phyloP scores from a whole-genome alignment of 805 yeast species.

The Jamesozyma rosinii region DNA sequence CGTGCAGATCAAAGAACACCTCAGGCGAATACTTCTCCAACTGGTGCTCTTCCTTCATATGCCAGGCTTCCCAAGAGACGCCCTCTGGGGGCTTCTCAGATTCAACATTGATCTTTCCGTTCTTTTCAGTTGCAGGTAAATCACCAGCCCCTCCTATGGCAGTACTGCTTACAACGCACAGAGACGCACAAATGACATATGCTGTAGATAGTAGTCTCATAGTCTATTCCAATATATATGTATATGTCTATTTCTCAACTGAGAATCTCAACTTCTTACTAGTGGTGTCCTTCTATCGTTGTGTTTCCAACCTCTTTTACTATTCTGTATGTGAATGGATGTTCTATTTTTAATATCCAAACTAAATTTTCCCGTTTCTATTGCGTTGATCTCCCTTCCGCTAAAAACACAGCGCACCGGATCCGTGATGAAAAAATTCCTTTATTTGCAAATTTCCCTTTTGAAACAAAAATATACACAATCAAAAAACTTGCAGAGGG shows the following conservation, averaged over 20 bases:
- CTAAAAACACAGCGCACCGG: too few relatives aligned
- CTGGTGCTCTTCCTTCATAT: constrained; percentile 84
- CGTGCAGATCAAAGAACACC: constrained; percentile 75
- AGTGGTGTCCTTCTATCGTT: too few relatives aligned
- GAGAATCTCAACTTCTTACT: too few relatives aligned
- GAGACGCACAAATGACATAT: not conserved
- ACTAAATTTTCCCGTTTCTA: too few relatives aligned
- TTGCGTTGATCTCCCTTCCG: too few relatives aligned
- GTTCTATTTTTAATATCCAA: too few relatives aligned
- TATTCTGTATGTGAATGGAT: too few relatives aligned
- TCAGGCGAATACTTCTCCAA: constrained; percentile 63
- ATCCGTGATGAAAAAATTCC: not conserved
- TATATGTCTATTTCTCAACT: too few relatives aligned
- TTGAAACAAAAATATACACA: too few relatives aligned
- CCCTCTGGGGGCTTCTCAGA: constrained; percentile 42
- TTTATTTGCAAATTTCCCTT: not conserved
- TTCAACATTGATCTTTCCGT: constrained; percentile 24
- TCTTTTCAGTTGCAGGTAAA: not conserved
- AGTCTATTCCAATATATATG: too few relatives aligned
- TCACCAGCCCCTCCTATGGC: not conserved
- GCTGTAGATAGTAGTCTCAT: not conserved
- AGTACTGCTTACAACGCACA: not conserved
- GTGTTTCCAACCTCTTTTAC: too few relatives aligned
- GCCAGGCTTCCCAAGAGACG: constrained; percentile 73
- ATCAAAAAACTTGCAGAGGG: too few relatives aligned